Evolutionary conservation across 495 filamentous ascomycete genomes (phyloP).

Genomic region (Aspergillus affinis): DNA sequence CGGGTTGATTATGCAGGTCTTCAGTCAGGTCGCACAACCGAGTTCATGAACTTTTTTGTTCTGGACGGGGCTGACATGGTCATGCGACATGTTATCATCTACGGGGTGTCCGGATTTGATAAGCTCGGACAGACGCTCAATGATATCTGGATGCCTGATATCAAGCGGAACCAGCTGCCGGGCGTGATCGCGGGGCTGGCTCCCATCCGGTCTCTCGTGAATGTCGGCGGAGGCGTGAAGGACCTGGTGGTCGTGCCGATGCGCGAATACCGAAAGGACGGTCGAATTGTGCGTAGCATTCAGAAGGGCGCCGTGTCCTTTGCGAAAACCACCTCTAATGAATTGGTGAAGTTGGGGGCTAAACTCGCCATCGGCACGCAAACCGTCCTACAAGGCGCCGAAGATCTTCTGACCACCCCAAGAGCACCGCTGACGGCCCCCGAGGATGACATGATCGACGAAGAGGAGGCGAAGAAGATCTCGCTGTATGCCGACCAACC

Average conservation of each 20-base stretch:
- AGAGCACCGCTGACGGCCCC: constrained; percentile 17
- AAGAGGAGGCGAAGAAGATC: constrained; percentile 70
- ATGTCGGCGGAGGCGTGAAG: constrained; percentile 80
- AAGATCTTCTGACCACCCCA: constrained; percentile 66
- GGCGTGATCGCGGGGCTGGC: constrained; percentile 87
- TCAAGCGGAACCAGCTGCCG: constrained; percentile 86
- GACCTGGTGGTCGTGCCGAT: constrained; percentile 88
- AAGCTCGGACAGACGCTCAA: constrained; percentile 84
- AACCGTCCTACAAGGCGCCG: constrained; percentile 81
- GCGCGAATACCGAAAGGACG: constrained; percentile 90
- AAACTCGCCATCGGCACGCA: constrained; percentile 96
- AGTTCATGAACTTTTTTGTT: constrained; percentile 98
- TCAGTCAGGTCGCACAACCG: constrained; percentile 95
- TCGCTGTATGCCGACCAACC: constrained; percentile 93
- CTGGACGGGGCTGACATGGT: constrained; percentile 87
- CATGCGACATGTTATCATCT: constrained; percentile 84
- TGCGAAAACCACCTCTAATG: constrained; percentile 86
- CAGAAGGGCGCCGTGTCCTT: constrained; percentile 87
- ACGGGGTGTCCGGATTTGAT: constrained; percentile 88
- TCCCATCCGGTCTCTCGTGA: constrained; percentile 83
- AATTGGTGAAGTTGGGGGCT: constrained; percentile 88
- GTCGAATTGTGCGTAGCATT: constrained; percentile 85
- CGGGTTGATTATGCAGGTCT: constrained; percentile 91
- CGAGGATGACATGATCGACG: constrained; percentile 62
- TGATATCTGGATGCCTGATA: constrained; percentile 96